Percentiles rank a stretch among this genome's conserved stretches.
phyloP scores from a whole-genome alignment of 2,329 filamentous ascomycete genomes.

The Alternaria consortialis region DNA sequence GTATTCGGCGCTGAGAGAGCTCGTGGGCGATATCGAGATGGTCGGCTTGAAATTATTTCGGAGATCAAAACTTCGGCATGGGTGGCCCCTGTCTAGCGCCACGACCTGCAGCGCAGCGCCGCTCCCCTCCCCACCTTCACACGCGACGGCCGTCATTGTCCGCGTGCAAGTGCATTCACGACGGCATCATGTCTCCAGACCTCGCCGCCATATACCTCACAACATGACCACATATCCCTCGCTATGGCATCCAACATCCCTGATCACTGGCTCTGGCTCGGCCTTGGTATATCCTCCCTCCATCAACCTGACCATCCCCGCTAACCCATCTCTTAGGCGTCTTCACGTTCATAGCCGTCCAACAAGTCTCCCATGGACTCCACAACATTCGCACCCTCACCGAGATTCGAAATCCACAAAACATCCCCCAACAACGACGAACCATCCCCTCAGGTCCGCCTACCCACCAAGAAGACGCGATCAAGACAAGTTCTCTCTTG shows the following conservation, averaged over 20 bases:
- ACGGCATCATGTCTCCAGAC: conserved; percentile 5
- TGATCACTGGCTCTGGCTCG: conserved; percentile 59
- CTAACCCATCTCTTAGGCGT: conserved; percentile 55
- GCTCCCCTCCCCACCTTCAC: conserved; percentile 10
- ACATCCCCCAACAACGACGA: conserved; percentile 59
- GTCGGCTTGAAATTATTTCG: conserved; percentile 28
- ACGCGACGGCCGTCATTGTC: conserved; percentile 31
- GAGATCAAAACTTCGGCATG: conserved; percentile 29
- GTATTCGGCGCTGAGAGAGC: background rate
- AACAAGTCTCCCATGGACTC: conserved; percentile 67
- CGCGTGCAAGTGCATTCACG: conserved; percentile 3
- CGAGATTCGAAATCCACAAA: conserved; percentile 68
- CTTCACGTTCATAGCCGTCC: conserved; percentile 67
- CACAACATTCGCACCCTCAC: conserved; percentile 69
- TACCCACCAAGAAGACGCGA: conserved; percentile 70
- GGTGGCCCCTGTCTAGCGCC: conserved; percentile 18
- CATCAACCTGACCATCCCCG: conserved; percentile 54
- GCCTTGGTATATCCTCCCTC: conserved; percentile 51
- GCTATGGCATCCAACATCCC: conserved; percentile 50
- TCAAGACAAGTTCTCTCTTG: conserved; percentile 53
- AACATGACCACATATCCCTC: conserved; percentile 23
- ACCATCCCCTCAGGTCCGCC: conserved; percentile 61
- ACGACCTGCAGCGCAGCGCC: conserved; percentile 4
- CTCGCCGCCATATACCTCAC: conserved; percentile 4
- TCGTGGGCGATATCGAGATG: conserved; percentile 12